A percentile compares a stretch with the other conserved stretches of the same genome.
Evolutionary conservation across 2,329 filamentous ascomycete genomes (phyloP).

Genomic region (Capronia coronata): DNA sequence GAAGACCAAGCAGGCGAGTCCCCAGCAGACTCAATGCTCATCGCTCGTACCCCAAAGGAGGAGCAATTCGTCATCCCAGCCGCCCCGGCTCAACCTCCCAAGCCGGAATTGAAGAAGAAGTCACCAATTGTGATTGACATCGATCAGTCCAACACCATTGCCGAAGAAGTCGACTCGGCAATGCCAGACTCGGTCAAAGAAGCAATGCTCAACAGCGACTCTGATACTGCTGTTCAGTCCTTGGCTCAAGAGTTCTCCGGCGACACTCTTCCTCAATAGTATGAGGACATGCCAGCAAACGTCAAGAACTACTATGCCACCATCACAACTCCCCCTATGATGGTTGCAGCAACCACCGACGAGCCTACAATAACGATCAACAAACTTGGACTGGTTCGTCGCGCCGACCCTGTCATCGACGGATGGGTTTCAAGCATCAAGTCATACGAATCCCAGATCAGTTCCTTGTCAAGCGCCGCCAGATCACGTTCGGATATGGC

Average conservation of each 20-base stretch:
- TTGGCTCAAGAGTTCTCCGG: slow-evolving; percentile 12
- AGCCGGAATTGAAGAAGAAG: background rate
- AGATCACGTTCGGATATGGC: slow-evolving; percentile 4
- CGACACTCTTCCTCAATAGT: slow-evolving; percentile 8
- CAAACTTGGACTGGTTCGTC: background rate
- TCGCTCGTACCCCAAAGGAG: background rate
- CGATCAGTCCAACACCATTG: background rate
- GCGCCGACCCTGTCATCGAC: slow-evolving; percentile 1
- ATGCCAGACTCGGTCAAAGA: slow-evolving; percentile 7
- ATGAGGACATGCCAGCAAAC: slow-evolving; percentile 4
- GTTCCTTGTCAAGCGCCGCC: background rate
- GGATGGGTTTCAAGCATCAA: slow-evolving; percentile 7
- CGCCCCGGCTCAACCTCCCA: background rate
- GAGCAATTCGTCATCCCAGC: background rate
- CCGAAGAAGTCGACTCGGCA: slow-evolving; percentile 5
- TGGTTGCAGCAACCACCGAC: background rate
- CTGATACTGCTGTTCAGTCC: slow-evolving; percentile 6
- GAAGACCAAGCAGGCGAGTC: no score
- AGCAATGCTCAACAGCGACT: slow-evolving; percentile 8
- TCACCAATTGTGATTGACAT: background rate
- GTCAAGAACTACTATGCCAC: slow-evolving; percentile 17
- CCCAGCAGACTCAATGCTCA: background rate
- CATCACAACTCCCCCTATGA: slow-evolving; percentile 8
- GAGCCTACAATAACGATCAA: background rate
- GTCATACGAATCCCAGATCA: slow-evolving; percentile 6